These are phyloP conservation scores for Sclerotinia glacialis DNA, from an alignment of 2,329 filamentous ascomycete genomes.

Conservation along the genomic window DNA sequence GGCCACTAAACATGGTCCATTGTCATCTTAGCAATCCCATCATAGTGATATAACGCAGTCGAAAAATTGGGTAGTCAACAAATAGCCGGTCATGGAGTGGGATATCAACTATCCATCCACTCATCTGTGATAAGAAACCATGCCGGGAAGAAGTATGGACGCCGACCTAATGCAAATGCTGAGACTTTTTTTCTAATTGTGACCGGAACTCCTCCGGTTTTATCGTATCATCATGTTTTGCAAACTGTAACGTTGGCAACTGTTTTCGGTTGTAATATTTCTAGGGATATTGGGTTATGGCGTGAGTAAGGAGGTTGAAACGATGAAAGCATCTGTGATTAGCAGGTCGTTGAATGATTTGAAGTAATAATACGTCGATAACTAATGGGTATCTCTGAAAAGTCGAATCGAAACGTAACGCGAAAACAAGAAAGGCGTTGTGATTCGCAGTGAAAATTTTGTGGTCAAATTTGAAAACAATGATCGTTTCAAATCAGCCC, in stretches of 20 bases:
- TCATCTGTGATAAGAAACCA: background rate
- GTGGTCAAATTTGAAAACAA: background rate
- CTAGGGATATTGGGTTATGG: slow-evolving; percentile 2
- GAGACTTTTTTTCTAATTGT: slow-evolving; percentile 4
- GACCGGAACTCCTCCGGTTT: slow-evolving; percentile 1
- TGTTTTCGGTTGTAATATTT: background rate
- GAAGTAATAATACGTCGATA: slow-evolving; percentile 14
- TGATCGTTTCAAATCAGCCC: slow-evolving; percentile 29
- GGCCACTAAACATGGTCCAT: background rate
- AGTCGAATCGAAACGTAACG: background rate
- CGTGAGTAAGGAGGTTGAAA: background rate
- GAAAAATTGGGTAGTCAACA: background rate
- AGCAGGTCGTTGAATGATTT: background rate
- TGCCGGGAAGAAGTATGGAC: background rate
- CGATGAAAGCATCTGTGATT: background rate
- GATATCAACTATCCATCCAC: background rate
- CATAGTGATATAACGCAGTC: slow-evolving; percentile 4
- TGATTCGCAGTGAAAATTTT: background rate
- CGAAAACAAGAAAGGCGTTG: background rate
- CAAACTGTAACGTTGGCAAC: background rate
- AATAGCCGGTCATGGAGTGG: background rate
- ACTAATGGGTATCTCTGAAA: slow-evolving; percentile 14
- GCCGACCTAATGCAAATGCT: slow-evolving; percentile 16
- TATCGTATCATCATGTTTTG: slow-evolving; percentile 22
- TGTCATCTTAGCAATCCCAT: background rate